phyloP scores from a whole-genome alignment of 306 rosid genomes.

The Chamaecrista fasciculata region DNA sequence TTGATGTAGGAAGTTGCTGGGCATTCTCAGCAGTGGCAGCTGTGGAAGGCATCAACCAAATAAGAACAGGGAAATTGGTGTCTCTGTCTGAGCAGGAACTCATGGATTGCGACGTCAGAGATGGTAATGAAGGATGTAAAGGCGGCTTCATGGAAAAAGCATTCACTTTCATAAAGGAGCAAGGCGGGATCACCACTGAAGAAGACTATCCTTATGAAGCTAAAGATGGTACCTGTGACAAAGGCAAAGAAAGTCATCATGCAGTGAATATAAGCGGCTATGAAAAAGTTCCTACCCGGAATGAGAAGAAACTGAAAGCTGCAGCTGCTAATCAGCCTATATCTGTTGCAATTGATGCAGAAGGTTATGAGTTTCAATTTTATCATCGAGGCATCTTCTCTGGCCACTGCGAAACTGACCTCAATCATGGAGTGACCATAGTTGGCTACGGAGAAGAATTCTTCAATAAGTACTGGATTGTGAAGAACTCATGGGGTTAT shows the following conservation, averaged over 20 bases:
- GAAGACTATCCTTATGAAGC: constrained; percentile 59
- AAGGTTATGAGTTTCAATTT: constrained; percentile 48
- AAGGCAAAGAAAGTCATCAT: constrained; percentile 17
- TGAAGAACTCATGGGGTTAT: constrained; percentile 73
- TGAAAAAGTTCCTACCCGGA: constrained; percentile 48
- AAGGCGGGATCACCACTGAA: constrained; percentile 47
- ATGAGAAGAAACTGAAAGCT: constrained; percentile 49
- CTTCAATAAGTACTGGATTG: constrained; percentile 56
- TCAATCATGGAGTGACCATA: constrained; percentile 65
- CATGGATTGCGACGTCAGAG: constrained; percentile 51
- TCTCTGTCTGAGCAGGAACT: constrained; percentile 74
- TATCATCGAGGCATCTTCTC: constrained; percentile 58
- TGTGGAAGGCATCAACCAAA: constrained; percentile 70
- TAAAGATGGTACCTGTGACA: constrained; percentile 37
- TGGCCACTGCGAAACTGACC: constrained; percentile 51
- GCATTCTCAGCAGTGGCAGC: constrained; percentile 84
- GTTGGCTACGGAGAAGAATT: constrained; percentile 65
- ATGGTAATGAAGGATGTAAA: constrained; percentile 55
- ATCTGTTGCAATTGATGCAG: constrained; percentile 64
- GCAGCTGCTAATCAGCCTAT: constrained; percentile 75
- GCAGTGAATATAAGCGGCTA: constrained; percentile 47
- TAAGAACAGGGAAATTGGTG: constrained; percentile 56
- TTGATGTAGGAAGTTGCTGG: constrained; percentile 74
- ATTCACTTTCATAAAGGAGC: constrained; percentile 43
- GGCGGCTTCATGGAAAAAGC: constrained; percentile 75